Evolutionary conservation across 2,329 filamentous ascomycete genomes (phyloP).

Genomic region (Purpureocillium lavendulum): DNA sequence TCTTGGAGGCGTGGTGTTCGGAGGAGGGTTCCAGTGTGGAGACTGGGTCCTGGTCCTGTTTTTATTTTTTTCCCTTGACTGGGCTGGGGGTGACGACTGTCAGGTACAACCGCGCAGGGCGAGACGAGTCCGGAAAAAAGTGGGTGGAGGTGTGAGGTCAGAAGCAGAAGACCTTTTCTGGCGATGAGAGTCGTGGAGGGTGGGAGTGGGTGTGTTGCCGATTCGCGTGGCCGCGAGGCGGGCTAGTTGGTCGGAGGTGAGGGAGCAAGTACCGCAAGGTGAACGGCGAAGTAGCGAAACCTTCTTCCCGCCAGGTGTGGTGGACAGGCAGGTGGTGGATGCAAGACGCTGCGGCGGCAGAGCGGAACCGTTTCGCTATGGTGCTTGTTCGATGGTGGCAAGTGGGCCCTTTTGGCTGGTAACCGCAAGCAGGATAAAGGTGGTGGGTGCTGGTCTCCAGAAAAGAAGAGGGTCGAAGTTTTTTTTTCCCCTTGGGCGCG

Average conservation of each 20-base stretch:
- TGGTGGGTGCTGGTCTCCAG: slow-evolving; percentile 12
- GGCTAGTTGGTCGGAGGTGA: no score
- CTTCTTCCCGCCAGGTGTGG: background rate
- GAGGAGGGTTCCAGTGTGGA: slow-evolving; percentile 37
- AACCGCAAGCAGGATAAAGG: slow-evolving; percentile 16
- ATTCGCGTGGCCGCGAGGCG: no score
- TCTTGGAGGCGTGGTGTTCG: slow-evolving; percentile 30
- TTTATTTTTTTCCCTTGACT: slow-evolving; percentile 22
- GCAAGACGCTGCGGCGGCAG: slow-evolving; percentile 6
- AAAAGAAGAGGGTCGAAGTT: slow-evolving; percentile 7
- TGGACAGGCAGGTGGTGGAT: slow-evolving; percentile 2
- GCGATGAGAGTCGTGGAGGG: background rate
- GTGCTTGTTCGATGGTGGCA: slow-evolving; percentile 13
- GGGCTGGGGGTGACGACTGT: slow-evolving; percentile 9
- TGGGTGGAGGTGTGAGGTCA: slow-evolving; percentile 13
- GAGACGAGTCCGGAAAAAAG: slow-evolving; percentile 15
- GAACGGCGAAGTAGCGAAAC: background rate
- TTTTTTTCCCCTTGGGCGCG: slow-evolving; percentile 3
- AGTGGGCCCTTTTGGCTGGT: slow-evolving; percentile 13
- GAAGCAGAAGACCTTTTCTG: background rate
- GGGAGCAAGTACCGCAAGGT: background rate
- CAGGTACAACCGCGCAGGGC: slow-evolving; percentile 13
- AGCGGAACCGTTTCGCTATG: slow-evolving; percentile 12
- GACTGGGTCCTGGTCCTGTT: slow-evolving; percentile 35
- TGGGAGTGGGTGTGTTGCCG: slow-evolving; percentile 1